Base-by-base conservation (phyloP, 192 early-diverging fungal genomes). In the Backusella australiensis region DNA sequence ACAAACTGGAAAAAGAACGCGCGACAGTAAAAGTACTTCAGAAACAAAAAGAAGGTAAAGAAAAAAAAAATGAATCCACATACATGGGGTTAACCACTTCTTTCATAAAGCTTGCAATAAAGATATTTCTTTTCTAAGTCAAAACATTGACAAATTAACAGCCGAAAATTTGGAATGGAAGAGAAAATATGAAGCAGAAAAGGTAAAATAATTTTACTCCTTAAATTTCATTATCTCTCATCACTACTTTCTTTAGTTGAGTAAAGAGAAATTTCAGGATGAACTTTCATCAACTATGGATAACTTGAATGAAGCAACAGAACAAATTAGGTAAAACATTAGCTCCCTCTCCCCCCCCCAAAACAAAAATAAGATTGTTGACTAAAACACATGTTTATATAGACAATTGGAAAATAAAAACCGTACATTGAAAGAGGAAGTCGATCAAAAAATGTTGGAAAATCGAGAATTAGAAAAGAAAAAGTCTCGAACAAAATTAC, bases 1-100 rank as follows among this genome's bases (percentile, higher is more conserved):
- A 44, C 34, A 71, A 72, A 66, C 72, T 78, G 17, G 77, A 78
- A 32, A 72, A 71, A 32, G 76, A 81, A 44, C 46, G 73, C 6
- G 73, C 73, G 3, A 77, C 75, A 6, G 73, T 72, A 15, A 72
- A 75, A 34, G 76, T 65, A 4, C 71, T 81, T 26, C 80, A 81
- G 39, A 44, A 73, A 17, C 80, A 81, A 34, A 81, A 81, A 81
- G 75, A 77, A 70, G 80, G 80, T 77, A 69, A 75, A 41, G 14
- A 26, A 36, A 56, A 21, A 49, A 44, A 23, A 32, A 32, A 3
- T 32, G 32, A 32, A 32, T 32, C 32, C 32, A 32, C n/a, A 56
- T 12, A 63, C 12, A 26, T 63, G 21, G 29, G 29, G 3, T 32
- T 4, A 26, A 23, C 23, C 7, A 21, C 3, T 49, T 46, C 39